Base-by-base conservation (phyloP, 805 yeast species). In the Candida germanica region DNA sequence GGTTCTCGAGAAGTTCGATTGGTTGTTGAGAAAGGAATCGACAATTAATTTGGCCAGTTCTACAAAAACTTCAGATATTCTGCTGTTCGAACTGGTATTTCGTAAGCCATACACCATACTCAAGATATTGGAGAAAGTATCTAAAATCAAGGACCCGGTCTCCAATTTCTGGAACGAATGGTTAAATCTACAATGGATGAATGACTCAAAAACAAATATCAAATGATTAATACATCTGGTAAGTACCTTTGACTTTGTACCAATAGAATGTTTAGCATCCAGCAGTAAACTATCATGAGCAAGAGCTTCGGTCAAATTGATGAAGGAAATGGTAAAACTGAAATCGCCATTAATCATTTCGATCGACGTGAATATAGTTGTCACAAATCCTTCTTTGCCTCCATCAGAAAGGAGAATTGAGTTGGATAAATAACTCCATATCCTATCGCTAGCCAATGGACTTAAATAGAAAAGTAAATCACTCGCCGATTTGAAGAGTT, bases 341-440 rank as follows among this genome's bases (percentile, higher is more conserved):
- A 75, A 89, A 22, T 75, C 71, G 3, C 89, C 89, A 29, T 66
- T 66, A 2, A 83, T 79, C 53, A 80, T 73, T 57, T 88, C 96
- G 15, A 78, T 73, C 4, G 87, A 71, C 2, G 89, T 88, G 31
- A 87, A 64, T 2, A 86, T 69, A 0, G 72, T 69, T 1, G 75
- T 58, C 1, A 80, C 77, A 31, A 77, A 59, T 0, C 93, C 89
- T 28, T 84, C 86, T 43, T 75, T 77, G 2, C 69, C 70, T 38
- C 74, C 69, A 32, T 71, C 69, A 10, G 82, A 80, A 1, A 87
- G 62, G 19, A 88, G 61, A 13, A 77, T 72, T 0, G 95, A 82
- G 33, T 78, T 77, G 15, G 77, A 72, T 10, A 91, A 57, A 50
- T 82, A 82, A 0, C 87, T 73, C 96, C 96, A 89, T 3, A 88